Conservation (phyloP, 2,329 filamentous ascomycete genomes). For the Pyrenochaeta sp. region DNA sequence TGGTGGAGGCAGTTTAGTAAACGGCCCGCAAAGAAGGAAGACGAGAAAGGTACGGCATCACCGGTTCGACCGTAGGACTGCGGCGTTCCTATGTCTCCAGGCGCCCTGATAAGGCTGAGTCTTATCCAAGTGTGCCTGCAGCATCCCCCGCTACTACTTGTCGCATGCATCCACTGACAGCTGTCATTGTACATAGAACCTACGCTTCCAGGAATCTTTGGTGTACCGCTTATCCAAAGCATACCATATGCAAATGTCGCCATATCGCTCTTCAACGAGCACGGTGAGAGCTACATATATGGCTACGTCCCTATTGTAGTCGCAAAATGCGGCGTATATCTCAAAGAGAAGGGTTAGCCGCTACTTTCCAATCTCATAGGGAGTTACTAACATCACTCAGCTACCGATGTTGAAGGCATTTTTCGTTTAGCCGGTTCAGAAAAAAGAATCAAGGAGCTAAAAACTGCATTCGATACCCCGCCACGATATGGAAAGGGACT, state of each 20-base stretch:
- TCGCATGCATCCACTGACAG: constrained; percentile 34
- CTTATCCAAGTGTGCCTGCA: constrained; percentile 22
- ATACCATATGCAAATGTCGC: constrained; percentile 98
- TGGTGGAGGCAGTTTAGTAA: constrained; percentile 97
- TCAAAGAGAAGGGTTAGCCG: constrained; percentile 91
- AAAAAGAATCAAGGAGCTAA: constrained; percentile 97
- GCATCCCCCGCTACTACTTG: constrained; percentile 18
- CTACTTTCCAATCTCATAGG: too few species aligned
- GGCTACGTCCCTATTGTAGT: constrained; percentile 98
- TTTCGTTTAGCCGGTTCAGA: constrained; percentile 96
- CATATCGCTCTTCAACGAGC: constrained; percentile 91
- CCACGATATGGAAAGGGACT: constrained; percentile 90
- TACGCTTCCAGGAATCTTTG: constrained; percentile 83
- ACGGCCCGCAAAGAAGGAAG: constrained; percentile 67
- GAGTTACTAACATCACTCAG: constrained; percentile 58
- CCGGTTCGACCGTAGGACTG: background rate
- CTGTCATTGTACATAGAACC: constrained; percentile 35
- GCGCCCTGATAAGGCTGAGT: constrained; percentile 26
- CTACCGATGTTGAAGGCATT: constrained; percentile 93
- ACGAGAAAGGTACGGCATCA: constrained; percentile 65
- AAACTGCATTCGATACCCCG: constrained; percentile 89
- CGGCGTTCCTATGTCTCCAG: background rate
- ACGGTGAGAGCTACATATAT: constrained; percentile 96
- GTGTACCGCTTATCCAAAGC: constrained; percentile 89
- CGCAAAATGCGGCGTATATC: constrained; percentile 94